Percentiles rank a stretch among this genome's conserved stretches.
Evolutionary conservation across 2,329 filamentous ascomycete species (phyloP).

Genomic region (Penicillium sp.): DNA sequence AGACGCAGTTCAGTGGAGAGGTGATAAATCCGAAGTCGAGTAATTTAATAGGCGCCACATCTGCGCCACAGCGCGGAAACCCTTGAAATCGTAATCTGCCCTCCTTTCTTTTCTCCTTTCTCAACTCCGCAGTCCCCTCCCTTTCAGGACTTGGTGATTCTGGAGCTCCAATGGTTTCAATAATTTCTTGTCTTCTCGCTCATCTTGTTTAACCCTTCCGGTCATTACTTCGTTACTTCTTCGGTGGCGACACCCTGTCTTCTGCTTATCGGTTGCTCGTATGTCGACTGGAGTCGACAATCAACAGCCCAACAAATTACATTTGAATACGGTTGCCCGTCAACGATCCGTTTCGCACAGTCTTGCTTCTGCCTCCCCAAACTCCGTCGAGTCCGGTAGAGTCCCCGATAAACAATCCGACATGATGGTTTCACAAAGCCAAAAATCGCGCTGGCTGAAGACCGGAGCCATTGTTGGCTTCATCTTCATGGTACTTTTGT

Average conservation of each 20-base stretch:
- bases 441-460: conserved; percentile 58
- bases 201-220: conserved; percentile 13
- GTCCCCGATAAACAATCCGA: conserved; percentile 38
- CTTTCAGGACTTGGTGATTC: conserved; percentile 16
- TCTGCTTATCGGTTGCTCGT: conserved; percentile 33
- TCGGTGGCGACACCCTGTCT: conserved; percentile 17
- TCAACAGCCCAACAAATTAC: conserved; percentile 48
- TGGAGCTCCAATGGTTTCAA: conserved; percentile 24
- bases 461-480: conserved; percentile 57
- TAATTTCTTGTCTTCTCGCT: conserved; percentile 20
- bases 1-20: no score
- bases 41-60: conserved; percentile 18
- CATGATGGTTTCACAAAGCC: conserved; percentile 57
- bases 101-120: conserved; percentile 13
- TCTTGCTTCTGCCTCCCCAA: conserved; percentile 39
- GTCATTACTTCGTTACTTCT: conserved; percentile 30
- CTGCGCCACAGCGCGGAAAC: conserved; percentile 23
- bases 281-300: conserved; percentile 55
- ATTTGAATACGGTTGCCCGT: conserved; percentile 47
- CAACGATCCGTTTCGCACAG: conserved; percentile 54
- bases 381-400: conserved; percentile 46
- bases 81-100: conserved; percentile 22
- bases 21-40: background rate
- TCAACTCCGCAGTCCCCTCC: conserved; percentile 6
- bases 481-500: conserved; percentile 54